Evolutionary conservation across 2,329 filamentous ascomycete species (phyloP), one percentile per base, ranked within the genome.

Genomic region (Shiraia bambusicola): DNA sequence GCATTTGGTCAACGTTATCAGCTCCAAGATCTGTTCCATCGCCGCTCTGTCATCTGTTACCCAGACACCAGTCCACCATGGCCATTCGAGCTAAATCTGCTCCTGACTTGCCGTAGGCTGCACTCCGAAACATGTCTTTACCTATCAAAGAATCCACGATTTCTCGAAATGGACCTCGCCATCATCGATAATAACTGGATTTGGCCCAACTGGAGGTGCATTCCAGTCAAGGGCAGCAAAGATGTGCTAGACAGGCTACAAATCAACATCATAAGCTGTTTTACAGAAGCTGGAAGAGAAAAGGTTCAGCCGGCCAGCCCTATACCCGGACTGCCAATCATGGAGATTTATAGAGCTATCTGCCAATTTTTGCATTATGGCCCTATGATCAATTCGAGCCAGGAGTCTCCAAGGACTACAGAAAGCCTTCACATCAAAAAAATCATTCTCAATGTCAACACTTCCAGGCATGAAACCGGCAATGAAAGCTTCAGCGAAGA

Each of bases 151-250:
- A 37, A 29, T 7, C 27, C 38, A 1, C 38, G 34, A n/a, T 30
- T 15, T 10, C 34, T 51, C 24, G 27, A 44, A 15, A 11, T 53
- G 6, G 50, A 56, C 16, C 12, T 56, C 6, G 40, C 43, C 6
- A 40, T 56, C 16, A 31, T 56, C 4, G 22, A 52, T 28, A 31
- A 45, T 11, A 34, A 50, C 35, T 56, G 50, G 50, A 43, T 56
- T 28, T 53, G 40, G 45, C 52, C 47, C 14, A 49, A 35, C 8
- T 49, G 42, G 43, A 38, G 43, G n/a, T 34, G 27, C 17, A 40
- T 53, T 9, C 45, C 48, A 14, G 13, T 28, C 16, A 31, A 30
- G 6, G 36, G 28, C 16, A 33, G 10, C 6, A 12, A 25, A 10
- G n/a, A 28, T 8, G 6, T 28, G 3, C 8, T 53, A 9, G 34